Evolutionary conservation across 225 moss, liverwort and hornwort species (phyloP).

Genomic region (Bryum argenteum): DNA sequence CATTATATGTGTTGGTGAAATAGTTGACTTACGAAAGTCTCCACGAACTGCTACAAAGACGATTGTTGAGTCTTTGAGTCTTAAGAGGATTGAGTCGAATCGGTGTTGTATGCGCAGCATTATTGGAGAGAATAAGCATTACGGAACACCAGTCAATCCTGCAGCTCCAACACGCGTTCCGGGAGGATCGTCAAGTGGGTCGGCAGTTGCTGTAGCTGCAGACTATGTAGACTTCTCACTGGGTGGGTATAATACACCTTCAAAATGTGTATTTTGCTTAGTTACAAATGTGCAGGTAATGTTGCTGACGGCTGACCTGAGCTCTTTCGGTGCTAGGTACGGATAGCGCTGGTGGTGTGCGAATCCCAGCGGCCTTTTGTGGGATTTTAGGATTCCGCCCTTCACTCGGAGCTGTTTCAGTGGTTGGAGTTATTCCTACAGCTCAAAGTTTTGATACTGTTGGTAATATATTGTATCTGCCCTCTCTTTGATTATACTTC

Average conservation of each 20-base stretch:
- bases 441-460: slow-evolving; percentile 97
- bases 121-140: slow-evolving; percentile 84
- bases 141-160: slow-evolving; percentile 93
- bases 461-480: slow-evolving; percentile 53
- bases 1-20: no score
- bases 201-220: slow-evolving; percentile 96
- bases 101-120: slow-evolving; percentile 55
- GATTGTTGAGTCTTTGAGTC: no score
- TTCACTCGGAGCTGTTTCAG: slow-evolving; percentile 82
- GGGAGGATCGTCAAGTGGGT: slow-evolving; percentile 96
- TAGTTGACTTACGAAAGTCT: no score
- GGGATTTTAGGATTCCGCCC: slow-evolving; percentile 96
- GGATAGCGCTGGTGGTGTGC: slow-evolving; percentile 89
- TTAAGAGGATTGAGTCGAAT: slow-evolving; percentile 16
- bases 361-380: slow-evolving; percentile 88
- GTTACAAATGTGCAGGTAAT: background rate
- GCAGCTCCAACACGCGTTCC: slow-evolving; percentile 79
- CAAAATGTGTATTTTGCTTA: slow-evolving; percentile 4
- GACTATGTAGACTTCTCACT: slow-evolving; percentile 83
- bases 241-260: slow-evolving; percentile 41
- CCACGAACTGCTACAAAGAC: no score
- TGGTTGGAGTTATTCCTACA: slow-evolving; percentile 74
- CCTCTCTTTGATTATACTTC: slow-evolving; percentile 8
- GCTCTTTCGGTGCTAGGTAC: slow-evolving; percentile 61
- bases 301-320: slow-evolving; percentile 4